These are phyloP conservation scores for Solanum pinnatisectum DNA, from an alignment of 257 asterid genomes.

Conservation along the genomic window DNA sequence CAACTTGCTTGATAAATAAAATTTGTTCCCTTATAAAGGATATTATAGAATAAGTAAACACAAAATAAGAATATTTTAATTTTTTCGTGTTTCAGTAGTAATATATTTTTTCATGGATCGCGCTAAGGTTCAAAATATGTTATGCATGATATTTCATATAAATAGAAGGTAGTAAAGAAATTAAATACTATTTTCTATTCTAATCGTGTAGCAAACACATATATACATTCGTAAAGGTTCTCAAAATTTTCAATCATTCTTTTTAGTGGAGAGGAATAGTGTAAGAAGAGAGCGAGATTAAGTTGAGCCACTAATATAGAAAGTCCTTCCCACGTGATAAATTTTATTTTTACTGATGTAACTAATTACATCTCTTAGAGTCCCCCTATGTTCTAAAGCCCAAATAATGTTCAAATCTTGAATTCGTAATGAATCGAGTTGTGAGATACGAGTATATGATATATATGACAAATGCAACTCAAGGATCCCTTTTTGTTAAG, in stretches of 20 bases:
- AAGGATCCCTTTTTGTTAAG: too few relatives aligned
- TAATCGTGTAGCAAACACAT: too few relatives aligned
- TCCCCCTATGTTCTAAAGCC: neutral
- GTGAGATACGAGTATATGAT: too few relatives aligned
- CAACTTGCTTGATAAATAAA: neutral
- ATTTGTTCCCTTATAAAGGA: neutral
- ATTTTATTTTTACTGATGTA: neutral
- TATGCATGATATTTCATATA: too few relatives aligned
- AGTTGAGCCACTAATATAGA: too few relatives aligned
- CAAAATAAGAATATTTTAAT: neutral
- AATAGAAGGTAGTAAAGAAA: too few relatives aligned
- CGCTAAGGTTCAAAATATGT: neutral
- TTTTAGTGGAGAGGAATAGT: too few relatives aligned
- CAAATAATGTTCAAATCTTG: neutral
- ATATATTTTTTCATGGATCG: neutral
- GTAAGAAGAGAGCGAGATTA: too few relatives aligned
- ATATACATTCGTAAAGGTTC: too few relatives aligned
- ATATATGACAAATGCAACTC: neutral
- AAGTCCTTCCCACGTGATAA: too few relatives aligned
- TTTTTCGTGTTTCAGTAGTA: neutral
- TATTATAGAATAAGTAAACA: neutral
- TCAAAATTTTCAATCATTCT: too few relatives aligned
- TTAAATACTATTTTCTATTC: too few relatives aligned
- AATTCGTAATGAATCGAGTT: neutral
- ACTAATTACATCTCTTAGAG: neutral